Conservation (phyloP, 495 filamentous ascomycete genomes). For the Aspergillus nidulans region DNA sequence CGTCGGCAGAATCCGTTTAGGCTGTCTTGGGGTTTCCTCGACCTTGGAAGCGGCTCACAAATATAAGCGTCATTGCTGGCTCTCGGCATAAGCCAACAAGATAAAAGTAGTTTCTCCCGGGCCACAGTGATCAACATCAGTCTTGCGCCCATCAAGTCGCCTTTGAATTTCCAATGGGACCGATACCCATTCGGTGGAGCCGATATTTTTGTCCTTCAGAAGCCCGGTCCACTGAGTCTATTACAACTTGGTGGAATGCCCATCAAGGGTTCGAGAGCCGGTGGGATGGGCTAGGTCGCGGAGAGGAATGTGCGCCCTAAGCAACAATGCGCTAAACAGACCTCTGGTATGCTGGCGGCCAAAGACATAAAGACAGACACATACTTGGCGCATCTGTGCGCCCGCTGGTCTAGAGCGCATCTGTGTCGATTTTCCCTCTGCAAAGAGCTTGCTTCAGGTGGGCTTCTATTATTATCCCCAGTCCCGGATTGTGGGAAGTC, state of each 20-base stretch:
- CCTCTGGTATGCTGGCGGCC: slow-evolving; percentile 21
- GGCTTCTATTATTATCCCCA: slow-evolving; percentile 22
- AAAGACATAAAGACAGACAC: slow-evolving; percentile 5
- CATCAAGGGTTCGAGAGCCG: slow-evolving; percentile 21
- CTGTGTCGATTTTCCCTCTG: not conserved
- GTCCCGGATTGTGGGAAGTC: slow-evolving; percentile 3
- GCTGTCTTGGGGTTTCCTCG: not conserved
- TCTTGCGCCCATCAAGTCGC: not conserved
- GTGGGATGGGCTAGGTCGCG: slow-evolving; percentile 29
- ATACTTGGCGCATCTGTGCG: slow-evolving; percentile 1
- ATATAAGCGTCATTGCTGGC: slow-evolving; percentile 38
- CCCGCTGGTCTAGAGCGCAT: slow-evolving; percentile 10
- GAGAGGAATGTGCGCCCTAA: slow-evolving; percentile 34
- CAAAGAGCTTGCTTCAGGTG: slow-evolving; percentile 2
- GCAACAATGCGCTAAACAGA: slow-evolving; percentile 30
- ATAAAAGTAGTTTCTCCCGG: slow-evolving; percentile 13
- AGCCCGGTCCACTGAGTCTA: slow-evolving; percentile 6
- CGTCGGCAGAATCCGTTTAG: slow-evolving; percentile 1
- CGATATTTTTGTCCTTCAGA: not conserved
- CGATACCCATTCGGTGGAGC: slow-evolving; percentile 6
- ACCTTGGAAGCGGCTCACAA: slow-evolving; percentile 10
- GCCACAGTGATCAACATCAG: slow-evolving; percentile 20
- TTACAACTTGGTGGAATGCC: slow-evolving; percentile 20
- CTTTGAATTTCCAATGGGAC: slow-evolving; percentile 8
- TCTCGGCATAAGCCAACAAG: slow-evolving; percentile 16